These are phyloP conservation scores for Prunus dulcis DNA, from an alignment of 306 rosid genomes.

Conservation along the genomic window DNA sequence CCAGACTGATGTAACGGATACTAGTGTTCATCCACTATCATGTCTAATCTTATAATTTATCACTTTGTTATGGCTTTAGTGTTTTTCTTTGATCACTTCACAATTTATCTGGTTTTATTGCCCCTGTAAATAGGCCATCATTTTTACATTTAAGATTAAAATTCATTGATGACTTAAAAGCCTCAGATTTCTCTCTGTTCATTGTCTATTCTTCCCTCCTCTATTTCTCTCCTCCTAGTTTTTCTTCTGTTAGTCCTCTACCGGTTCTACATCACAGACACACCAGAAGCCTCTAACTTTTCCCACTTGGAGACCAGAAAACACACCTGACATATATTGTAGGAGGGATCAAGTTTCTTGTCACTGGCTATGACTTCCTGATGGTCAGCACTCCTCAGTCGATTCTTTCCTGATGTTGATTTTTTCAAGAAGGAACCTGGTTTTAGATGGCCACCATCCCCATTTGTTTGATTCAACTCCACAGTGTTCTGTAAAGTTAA, in stretches of 20 bases:
- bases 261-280: background rate
- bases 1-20: background rate
- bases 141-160: background rate
- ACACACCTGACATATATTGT: constrained; percentile 33
- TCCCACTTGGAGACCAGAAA: constrained; percentile 1
- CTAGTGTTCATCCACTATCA: background rate
- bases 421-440: constrained; percentile 32
- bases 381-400: constrained; percentile 22
- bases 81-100: background rate
- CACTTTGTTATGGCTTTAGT: background rate
- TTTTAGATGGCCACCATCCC: constrained; percentile 13
- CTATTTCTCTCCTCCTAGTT: background rate
- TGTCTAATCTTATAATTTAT: background rate
- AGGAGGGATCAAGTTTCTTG: constrained; percentile 27
- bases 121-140: background rate
- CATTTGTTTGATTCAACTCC: constrained; percentile 32
- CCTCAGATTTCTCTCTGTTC: background rate
- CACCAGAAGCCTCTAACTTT: background rate
- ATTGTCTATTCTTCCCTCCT: background rate
- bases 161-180: background rate
- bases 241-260: background rate
- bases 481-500: constrained; percentile 26
- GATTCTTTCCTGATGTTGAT: constrained; percentile 23
- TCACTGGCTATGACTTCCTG: constrained; percentile 26
- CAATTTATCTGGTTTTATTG: background rate